phyloP scores from a whole-genome alignment of 2,329 filamentous ascomycete species.

The Balansia obtecta region DNA sequence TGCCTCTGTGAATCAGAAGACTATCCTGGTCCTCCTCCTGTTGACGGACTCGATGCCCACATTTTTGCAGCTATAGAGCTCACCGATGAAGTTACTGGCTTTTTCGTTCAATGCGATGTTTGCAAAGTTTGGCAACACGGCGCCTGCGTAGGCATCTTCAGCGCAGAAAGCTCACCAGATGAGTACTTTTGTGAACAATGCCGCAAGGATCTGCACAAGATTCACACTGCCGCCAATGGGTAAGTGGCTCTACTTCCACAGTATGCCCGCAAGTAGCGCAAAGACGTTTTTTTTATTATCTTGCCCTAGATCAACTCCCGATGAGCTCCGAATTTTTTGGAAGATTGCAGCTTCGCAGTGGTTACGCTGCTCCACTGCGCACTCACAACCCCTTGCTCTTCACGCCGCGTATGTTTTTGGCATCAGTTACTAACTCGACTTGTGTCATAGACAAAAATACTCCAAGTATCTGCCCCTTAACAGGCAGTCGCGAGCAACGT shows the following conservation, averaged over 20 bases:
- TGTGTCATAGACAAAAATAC: constrained; percentile 43
- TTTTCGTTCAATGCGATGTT: constrained; percentile 95
- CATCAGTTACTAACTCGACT: constrained; percentile 12
- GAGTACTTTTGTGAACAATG: constrained; percentile 98
- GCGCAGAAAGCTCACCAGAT: constrained; percentile 82
- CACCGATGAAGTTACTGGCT: constrained; percentile 77
- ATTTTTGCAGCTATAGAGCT: constrained; percentile 48
- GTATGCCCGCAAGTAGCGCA: neutral
- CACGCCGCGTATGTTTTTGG: neutral
- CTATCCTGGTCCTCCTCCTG: constrained; percentile 71
- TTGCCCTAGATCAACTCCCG: too few species aligned
- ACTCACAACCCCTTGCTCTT: neutral
- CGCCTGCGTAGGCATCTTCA: constrained; percentile 93
- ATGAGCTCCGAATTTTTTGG: too few species aligned
- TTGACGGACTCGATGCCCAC: constrained; percentile 45
- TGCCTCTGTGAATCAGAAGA: constrained; percentile 93
- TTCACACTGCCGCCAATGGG: constrained; percentile 73
- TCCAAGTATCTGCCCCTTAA: constrained; percentile 53
- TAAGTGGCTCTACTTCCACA: constrained; percentile 34
- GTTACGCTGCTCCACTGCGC: too few species aligned
- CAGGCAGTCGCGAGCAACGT: constrained; percentile 41
- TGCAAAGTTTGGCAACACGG: constrained; percentile 99
- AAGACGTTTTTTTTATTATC: too few species aligned
- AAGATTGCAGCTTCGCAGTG: too few species aligned
- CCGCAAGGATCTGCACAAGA: constrained; percentile 79